Conservation (phyloP, 257 asterid genomes). For the Fraxinus americana region DNA sequence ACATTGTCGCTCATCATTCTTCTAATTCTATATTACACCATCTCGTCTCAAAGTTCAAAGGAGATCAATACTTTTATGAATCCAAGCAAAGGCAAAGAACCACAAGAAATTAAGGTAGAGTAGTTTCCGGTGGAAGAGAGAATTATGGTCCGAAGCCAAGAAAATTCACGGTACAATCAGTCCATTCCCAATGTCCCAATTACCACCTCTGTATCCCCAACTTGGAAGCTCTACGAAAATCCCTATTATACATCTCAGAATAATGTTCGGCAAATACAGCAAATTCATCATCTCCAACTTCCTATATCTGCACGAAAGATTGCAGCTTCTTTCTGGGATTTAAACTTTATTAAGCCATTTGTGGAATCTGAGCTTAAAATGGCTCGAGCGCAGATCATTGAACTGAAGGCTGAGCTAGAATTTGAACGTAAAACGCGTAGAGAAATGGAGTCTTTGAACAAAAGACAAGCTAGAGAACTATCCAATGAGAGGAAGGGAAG, state of each 20-base stretch:
- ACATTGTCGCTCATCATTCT: too few relatives aligned
- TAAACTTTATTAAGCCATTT: constrained; percentile 57
- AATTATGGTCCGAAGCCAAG: constrained; percentile 51
- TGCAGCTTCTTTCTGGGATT: constrained; percentile 78
- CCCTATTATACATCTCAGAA: constrained; percentile 56
- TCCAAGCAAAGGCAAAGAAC: neutral
- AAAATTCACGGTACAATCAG: constrained; percentile 28
- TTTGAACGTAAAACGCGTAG: constrained; percentile 48
- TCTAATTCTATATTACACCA: too few relatives aligned
- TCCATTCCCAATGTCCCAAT: constrained; percentile 34
- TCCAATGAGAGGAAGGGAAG: constrained; percentile 56
- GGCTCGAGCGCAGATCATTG: constrained; percentile 47
- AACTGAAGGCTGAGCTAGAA: constrained; percentile 48
- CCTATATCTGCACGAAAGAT: constrained; percentile 70
- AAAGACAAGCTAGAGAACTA: constrained; percentile 47
- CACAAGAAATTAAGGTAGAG: too few relatives aligned
- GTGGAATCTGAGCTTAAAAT: constrained; percentile 66
- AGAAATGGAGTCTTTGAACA: constrained; percentile 45
- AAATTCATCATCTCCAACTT: constrained; percentile 69
- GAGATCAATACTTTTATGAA: neutral
- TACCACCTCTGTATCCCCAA: constrained; percentile 37
- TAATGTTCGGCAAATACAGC: constrained; percentile 21
- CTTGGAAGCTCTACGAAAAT: constrained; percentile 83
- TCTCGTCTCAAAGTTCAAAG: too few relatives aligned
- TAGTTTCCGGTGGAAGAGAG: constrained; percentile 32